Conservation (phyloP, 352 stramenopile species). For the Elongisporangium undulatum region DNA sequence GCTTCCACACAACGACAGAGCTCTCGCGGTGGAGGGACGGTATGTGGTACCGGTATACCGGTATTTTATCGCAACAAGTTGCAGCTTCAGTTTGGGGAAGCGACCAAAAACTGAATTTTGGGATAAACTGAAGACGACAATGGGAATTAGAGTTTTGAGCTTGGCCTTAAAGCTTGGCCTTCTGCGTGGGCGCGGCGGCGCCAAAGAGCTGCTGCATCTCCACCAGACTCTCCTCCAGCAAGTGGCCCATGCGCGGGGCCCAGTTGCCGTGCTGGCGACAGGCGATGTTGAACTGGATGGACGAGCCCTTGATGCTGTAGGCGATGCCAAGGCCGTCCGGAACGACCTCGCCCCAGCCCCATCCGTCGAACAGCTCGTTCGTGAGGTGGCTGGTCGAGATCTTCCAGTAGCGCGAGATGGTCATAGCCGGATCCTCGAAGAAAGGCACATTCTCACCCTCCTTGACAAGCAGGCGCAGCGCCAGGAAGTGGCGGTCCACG, state of each 20-base stretch:
- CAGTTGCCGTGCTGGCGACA: conserved; percentile 51
- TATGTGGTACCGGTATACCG: too few relatives aligned
- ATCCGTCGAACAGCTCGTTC: conserved; percentile 80
- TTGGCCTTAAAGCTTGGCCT: conserved; percentile 41
- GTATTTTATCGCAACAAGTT: too few relatives aligned
- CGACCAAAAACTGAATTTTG: background rate
- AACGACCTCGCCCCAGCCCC: conserved; percentile 81
- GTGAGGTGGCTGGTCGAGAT: conserved; percentile 81
- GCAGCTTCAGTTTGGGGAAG: too few relatives aligned
- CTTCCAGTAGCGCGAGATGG: conserved; percentile 62
- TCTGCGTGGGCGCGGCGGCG: conserved; percentile 14
- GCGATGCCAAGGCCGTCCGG: conserved; percentile 73
- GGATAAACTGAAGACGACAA: background rate
- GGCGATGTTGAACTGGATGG: conserved; percentile 83
- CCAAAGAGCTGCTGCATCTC: conserved; percentile 76
- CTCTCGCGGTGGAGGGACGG: too few relatives aligned
- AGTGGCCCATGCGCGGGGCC: conserved; percentile 55
- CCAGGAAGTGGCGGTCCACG: conserved; percentile 94
- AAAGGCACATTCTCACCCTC: conserved; percentile 51
- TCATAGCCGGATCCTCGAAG: conserved; percentile 70
- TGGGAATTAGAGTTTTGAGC: background rate
- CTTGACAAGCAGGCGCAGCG: conserved; percentile 65
- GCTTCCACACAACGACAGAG: background rate
- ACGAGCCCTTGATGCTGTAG: conserved; percentile 78
- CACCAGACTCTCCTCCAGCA: conserved; percentile 71